Base-by-base conservation (phyloP, 805 yeast species). In the Suhomyces sp. region DNA sequence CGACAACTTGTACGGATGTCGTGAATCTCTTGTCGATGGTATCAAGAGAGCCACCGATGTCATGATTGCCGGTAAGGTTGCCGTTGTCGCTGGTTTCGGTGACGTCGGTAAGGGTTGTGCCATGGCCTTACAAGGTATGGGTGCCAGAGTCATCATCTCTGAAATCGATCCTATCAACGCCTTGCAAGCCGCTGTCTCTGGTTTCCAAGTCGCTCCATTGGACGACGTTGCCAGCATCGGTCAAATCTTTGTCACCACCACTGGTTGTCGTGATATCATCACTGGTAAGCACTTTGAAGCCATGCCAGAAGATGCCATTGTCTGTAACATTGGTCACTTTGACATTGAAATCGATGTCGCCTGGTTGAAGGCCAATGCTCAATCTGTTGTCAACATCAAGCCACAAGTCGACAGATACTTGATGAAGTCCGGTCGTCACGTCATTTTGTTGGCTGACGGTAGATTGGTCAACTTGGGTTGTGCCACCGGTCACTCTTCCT, bases 31-130 rank as follows among this genome's bases (percentile, higher is more conserved):
- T 68, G 83, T 93, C 64, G 99, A 93, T 79, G 99, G 99, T 82
- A 93, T 93, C 77, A 93, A 93, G 87, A 90, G 98, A 82, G 99
- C 98, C 76, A 93, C 99, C 71, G 99, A 93, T 72, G 98, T 93
- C 67, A 94, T 93, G 98, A 87, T 93, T 71, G 98, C 97, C 64
- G 99, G 99, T 82, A 93, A 93, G 83, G 94, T 90, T 71, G 96
- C 98, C 58, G 96, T 93, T 67, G 98, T 93, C 68, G 97, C 97
- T 58, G 99, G 99, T 80, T 93, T 86, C 83, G 99, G 99, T 85
- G 99, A 93, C 74, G 99, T 93, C 72, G 99, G 99, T 82, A 93
- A 93, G 83, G 99, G 99, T 77, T 93, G 99, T 85, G 97, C 97
- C 75, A 88, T 91, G 90, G 97, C 99, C 62, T 85, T 94, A 70